Base-by-base conservation (phyloP, 495 filamentous ascomycete species). In the Durotheca rogersii region DNA sequence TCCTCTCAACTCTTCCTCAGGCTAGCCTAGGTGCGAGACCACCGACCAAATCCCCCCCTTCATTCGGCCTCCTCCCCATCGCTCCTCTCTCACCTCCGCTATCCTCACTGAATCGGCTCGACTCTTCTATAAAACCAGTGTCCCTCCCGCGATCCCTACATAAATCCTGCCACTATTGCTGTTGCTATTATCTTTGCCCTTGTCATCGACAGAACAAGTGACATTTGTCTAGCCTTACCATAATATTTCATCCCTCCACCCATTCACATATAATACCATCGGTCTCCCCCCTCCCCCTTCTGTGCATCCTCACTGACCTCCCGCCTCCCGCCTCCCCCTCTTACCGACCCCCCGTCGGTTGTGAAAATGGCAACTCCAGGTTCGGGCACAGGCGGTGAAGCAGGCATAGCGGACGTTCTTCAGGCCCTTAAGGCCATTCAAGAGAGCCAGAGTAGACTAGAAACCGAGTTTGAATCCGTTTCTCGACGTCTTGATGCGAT, bases 401-500 rank as follows among this genome's bases (percentile, higher is more conserved):
- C 52, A 34, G 52, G 70, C 38, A 68, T 81, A 49, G 70, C 67
- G n/a, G 74, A 80, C 53, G 73, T 86, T 41, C 70, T 82, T 32
- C 55, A 68, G 11, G 70, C 67, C 17, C 53, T 86, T 36, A 75
- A 72, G 50, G 64, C 64, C 18, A 72, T 88, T 11, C 72, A 80
- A 37, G 64, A 76, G 52, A 77, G 76, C 53, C 83, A 88, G 56
- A 60, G 67, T 20, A 73, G 78, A 39, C 73, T 90, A 39, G 70
- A 83, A 29, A 71, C 81, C 19, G 75, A 75, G 18, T 74, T 90
- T 40, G 82, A 88, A 61, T 72, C 74, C 9, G 80, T 89, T 48
- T 81, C 85, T 39, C 79, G 80, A 25, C 81, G 84, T 35, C 74
- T 86, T 44, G 84, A 85, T 61, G 68, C 75, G 14, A 71, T 87